Evolutionary conservation across 352 stramenopile genomes (phyloP).

Genomic region (Pythium dissotocum): DNA sequence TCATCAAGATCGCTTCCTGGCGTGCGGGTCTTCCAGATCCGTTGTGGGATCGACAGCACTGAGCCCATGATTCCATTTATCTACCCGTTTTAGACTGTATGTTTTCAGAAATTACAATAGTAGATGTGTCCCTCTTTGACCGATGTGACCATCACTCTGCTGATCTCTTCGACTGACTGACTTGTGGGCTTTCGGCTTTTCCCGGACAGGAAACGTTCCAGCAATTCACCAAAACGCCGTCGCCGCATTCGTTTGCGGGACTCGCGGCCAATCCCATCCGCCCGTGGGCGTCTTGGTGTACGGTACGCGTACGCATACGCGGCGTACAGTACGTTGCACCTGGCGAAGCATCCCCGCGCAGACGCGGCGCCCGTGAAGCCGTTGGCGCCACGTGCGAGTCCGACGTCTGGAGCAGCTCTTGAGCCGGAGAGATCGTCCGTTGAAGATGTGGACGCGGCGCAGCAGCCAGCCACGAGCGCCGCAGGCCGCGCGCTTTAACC

Average conservation of each 20-base stretch:
- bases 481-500: constrained; percentile 69
- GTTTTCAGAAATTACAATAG: too few species aligned
- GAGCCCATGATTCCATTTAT: too few species aligned
- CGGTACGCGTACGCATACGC: neutral
- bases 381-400: neutral
- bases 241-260: too few species aligned
- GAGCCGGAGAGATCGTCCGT: neutral
- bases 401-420: neutral
- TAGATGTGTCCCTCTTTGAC: too few species aligned
- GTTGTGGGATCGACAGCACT: too few species aligned
- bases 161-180: constrained; percentile 1
- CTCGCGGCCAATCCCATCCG: neutral
- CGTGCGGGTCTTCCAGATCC: too few species aligned
- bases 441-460: constrained; percentile 25
- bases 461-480: constrained; percentile 21
- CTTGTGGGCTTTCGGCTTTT: neutral
- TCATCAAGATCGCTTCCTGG: too few species aligned
- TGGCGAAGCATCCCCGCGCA: neutral
- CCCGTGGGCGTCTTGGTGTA: too few species aligned
- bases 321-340: neutral
- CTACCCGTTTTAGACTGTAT: too few species aligned
- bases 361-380: neutral
- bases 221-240: neutral
- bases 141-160: too few species aligned
- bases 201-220: neutral